These are phyloP conservation scores for Smittium culicis DNA, from an alignment of 371 early-diverging fungal genomes.

Conservation along the genomic window DNA sequence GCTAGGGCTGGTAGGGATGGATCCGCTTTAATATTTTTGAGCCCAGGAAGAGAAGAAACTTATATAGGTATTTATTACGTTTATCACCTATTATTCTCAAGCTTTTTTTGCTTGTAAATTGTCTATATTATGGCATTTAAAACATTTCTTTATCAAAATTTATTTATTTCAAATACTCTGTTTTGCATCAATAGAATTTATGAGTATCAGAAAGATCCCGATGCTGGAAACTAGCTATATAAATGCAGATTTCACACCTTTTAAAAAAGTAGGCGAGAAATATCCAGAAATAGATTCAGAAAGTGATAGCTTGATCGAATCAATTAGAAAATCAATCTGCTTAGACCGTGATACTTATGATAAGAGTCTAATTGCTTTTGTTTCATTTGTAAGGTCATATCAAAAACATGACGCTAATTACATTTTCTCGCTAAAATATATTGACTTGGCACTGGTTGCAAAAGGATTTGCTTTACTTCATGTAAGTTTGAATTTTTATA, in stretches of 20 bases:
- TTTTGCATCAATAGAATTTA: constrained; percentile 59
- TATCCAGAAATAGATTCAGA: constrained; percentile 12
- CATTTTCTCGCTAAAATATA: constrained; percentile 76
- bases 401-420: constrained; percentile 82
- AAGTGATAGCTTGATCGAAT: constrained; percentile 35
- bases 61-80: constrained; percentile 45
- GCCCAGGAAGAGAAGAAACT: constrained; percentile 66
- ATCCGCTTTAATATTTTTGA: constrained; percentile 68
- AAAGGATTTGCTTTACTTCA: constrained; percentile 61
- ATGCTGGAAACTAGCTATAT: constrained; percentile 39
- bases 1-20: constrained; percentile 87
- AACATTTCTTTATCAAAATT: no score
- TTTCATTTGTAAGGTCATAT: constrained; percentile 76
- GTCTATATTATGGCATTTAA: no score
- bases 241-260: constrained; percentile 12
- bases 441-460: constrained; percentile 59
- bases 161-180: no score
- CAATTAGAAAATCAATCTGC: constrained; percentile 38
- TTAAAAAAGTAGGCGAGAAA: constrained; percentile 1
- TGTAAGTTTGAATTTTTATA: no score
- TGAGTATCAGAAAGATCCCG: constrained; percentile 77
- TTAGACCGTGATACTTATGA: constrained; percentile 62
- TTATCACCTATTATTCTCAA: background rate
- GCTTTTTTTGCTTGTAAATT: no score
- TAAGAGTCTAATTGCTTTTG: constrained; percentile 71